Evolutionary conservation across 2,329 filamentous ascomycete species (phyloP).

Genomic region (Cladosporium austrohemisphaericum): DNA sequence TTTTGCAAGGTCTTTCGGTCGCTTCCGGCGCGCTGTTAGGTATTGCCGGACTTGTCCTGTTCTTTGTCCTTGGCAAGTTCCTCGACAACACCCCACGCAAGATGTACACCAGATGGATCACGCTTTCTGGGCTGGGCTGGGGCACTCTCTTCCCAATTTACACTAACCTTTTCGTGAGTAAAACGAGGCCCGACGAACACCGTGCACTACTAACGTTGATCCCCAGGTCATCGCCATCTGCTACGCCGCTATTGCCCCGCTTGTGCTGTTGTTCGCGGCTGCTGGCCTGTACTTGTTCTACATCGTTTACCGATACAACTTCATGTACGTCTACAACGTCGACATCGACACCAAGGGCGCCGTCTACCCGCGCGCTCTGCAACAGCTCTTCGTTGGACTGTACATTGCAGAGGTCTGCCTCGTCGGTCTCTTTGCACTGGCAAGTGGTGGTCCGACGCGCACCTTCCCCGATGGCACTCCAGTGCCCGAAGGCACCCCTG

Average conservation of each 20-base stretch:
- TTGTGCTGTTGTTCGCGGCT: conserved; percentile 78
- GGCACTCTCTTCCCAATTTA: conserved; percentile 78
- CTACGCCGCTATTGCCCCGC: conserved; percentile 81
- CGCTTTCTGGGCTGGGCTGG: conserved; percentile 71
- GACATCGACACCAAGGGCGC: conserved; percentile 83
- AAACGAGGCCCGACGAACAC: too few species aligned
- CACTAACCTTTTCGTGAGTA: conserved; percentile 69
- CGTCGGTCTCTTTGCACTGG: conserved; percentile 75
- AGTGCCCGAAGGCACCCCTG: neutral
- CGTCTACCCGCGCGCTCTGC: conserved; percentile 79
- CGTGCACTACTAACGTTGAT: neutral
- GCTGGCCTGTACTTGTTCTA: conserved; percentile 79
- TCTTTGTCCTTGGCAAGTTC: conserved; percentile 68
- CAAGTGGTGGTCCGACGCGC: conserved; percentile 47
- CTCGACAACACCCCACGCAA: conserved; percentile 75
- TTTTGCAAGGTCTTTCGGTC: conserved; percentile 82
- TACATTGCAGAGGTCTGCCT: conserved; percentile 81
- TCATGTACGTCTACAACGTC: conserved; percentile 81
- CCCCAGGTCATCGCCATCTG: conserved; percentile 59
- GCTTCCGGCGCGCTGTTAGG: conserved; percentile 73
- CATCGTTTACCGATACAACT: conserved; percentile 82
- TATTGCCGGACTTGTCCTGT: conserved; percentile 67
- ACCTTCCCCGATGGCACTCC: conserved; percentile 4
- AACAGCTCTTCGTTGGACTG: conserved; percentile 78
- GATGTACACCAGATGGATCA: conserved; percentile 74